Base-by-base conservation (phyloP, 805 yeast species). In the Zygoascus bituminiphila region DNA sequence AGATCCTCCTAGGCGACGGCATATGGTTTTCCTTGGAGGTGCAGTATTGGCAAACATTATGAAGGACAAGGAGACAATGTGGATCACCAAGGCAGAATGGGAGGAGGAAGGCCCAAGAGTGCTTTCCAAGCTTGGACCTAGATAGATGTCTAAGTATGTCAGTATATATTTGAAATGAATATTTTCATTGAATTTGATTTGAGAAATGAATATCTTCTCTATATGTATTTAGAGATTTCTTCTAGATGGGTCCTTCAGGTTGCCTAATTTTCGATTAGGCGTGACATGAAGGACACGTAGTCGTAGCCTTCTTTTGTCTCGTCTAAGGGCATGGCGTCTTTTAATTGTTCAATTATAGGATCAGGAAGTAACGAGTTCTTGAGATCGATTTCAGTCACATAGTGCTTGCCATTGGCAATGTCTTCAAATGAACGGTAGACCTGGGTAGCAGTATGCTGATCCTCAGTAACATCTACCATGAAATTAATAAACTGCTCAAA, bases 1-100 rank as follows among this genome's bases (percentile, higher is more conserved):
- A 67, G 98, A 93, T 66, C 98, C 98, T 38, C 98, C 98, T 57
- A 81, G 98, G 74, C 88, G 98, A 75, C 84, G 89, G 66, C 96
- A 93, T 68, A 91, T 93, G 97, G 98, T 93, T 31, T 93, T 93
- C 69, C 82, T 91, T 57, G 98, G 98, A 58, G 98, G 98, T 60
- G 98, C 98, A 4, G 98, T 93, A 19, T 75, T 93, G 63, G 98
- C 98, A 29, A 88, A 85, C 63, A 91, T 93, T 58, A 93, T 93
- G 98, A 95, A 95, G 42, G 96, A 89, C 66, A 93, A 91, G 67
- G 97, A 89, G 57, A 97, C 89, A 62, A 86, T 93, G 95, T 93
- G 98, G 98, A 79, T 93, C 57, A 74, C 87, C 47, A 89, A 85
- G 65, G 88, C 84, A 64, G 98, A 93, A 70, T 93, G 98, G 98